Evolutionary conservation across 257 asterid genomes (phyloP), one percentile per base, ranked within the genome.

Genomic region (Galeopsis tetrahit): DNA sequence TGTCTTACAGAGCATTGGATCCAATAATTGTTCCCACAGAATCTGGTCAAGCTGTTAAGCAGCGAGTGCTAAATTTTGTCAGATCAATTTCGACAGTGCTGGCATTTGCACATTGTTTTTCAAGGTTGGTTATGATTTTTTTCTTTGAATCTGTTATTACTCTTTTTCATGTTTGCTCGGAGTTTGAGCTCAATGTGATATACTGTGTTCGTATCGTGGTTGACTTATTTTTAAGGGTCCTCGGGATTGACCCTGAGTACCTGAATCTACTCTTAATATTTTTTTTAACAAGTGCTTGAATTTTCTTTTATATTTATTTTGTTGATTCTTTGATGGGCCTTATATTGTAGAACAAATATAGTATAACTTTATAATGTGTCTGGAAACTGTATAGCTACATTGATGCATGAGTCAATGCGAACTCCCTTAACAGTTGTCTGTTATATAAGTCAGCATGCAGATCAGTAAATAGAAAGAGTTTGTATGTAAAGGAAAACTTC

Each of bases 31-130:
- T 89, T 78, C 97, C 97, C 48, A 78, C 90, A 7, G 95, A 88
- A 82, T 80, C 96, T 72, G 80, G 95, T 76, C 90, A 87, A 84
- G 59, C 84, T 74, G 92, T 94, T 71, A 94, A 94, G 76, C 85
- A 79, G 43, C 84, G 98, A 77, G 86, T 94, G 67, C 55, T 94
- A 73, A 82, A 90, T 91, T 94, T 94, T 71, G 86, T 91, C 75
- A 82, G 87, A 77, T 89, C 97, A 44, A 81, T 94, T 81, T 91
- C 99, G 15, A 90, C 98, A 0, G 97, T 94, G 77, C 65, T 94
- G 78, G 90, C 97, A 75, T 87, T 81, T 80, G 99, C 98, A 46
- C 85, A 85, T 76, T 91, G 95, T 81, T 81, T 94, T 68, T 88
- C 97, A 10, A 89, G 98, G 97, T 88, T 42, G 10, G 40, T 64